phyloP scores from a whole-genome alignment of 2,329 filamentous ascomycete species.

The Colletotrichum incanum region DNA sequence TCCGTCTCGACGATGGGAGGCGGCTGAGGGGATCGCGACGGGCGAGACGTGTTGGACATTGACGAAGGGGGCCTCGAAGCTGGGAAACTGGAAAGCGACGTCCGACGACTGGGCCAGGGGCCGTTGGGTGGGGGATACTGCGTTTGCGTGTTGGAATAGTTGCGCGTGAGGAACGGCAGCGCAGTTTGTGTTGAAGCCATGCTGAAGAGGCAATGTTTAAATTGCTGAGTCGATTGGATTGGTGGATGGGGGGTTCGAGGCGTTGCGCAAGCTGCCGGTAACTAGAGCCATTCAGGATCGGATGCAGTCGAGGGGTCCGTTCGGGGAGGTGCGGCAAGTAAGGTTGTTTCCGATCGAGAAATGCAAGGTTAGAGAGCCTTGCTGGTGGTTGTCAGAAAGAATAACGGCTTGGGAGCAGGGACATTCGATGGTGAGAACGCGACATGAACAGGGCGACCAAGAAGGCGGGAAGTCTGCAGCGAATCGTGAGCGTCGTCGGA shows the following conservation, averaged over 20 bases:
- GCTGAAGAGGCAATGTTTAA: conserved; percentile 29
- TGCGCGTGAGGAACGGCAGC: conserved; percentile 61
- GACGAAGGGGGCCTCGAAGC: conserved; percentile 72
- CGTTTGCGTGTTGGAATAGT: conserved; percentile 55
- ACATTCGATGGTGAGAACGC: conserved; percentile 20
- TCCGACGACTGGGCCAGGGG: conserved; percentile 57
- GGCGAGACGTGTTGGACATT: conserved; percentile 69
- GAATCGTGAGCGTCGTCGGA: conserved; percentile 28
- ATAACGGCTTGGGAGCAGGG: conserved; percentile 30
- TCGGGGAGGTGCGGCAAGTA: conserved; percentile 39
- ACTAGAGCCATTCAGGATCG: conserved; percentile 34
- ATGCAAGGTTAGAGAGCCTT: conserved; percentile 32
- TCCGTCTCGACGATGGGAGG: conserved; percentile 65
- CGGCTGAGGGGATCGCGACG: conserved; percentile 70
- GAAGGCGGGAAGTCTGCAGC: conserved; percentile 22
- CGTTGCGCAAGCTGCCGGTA: conserved; percentile 38
- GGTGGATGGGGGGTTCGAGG: conserved; percentile 24
- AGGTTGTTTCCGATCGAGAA: conserved; percentile 30
- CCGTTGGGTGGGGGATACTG: conserved; percentile 50
- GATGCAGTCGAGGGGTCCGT: conserved; percentile 38
- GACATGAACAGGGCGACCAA: conserved; percentile 35
- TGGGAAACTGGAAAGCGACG: conserved; percentile 77
- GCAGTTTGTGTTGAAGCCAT: conserved; percentile 61
- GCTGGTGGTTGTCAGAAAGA: conserved; percentile 7
- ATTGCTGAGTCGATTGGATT: conserved; percentile 38